These are phyloP conservation scores for Acmispon strigosus DNA, from an alignment of 306 rosid species.

Conservation along the genomic window DNA sequence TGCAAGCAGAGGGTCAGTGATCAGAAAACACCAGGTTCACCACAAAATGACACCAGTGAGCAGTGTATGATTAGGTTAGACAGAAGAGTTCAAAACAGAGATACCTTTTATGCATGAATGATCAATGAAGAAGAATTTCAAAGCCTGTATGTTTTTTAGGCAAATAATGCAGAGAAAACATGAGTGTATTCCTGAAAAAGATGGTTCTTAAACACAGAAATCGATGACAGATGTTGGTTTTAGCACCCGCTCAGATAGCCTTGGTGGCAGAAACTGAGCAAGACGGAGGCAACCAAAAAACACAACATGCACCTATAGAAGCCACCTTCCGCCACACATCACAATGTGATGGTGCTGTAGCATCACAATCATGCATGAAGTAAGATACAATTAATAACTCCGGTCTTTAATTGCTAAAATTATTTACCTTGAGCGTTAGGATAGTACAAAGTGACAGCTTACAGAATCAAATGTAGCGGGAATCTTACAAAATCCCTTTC, in stretches of 20 bases:
- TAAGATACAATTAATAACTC: background rate
- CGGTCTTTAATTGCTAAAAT: background rate
- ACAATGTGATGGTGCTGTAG: background rate
- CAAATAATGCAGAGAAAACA: too few species aligned
- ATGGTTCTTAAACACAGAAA: too few species aligned
- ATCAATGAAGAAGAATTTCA: background rate
- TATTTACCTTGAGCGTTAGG: too few species aligned
- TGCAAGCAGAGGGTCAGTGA: background rate
- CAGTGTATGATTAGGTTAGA: background rate
- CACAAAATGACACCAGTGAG: background rate
- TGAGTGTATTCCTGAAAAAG: too few species aligned
- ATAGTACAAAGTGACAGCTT: background rate
- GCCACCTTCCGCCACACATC: background rate
- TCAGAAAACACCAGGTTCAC: background rate
- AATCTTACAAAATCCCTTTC: background rate
- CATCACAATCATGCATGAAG: background rate
- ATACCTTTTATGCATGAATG: background rate
- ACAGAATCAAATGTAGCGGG: background rate
- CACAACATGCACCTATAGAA: background rate
- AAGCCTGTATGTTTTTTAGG: too few species aligned
- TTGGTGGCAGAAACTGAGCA: background rate
- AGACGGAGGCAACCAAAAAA: background rate
- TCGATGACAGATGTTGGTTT: too few species aligned
- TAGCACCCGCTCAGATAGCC: too few species aligned
- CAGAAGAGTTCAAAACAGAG: background rate